phyloP scores from a whole-genome alignment of 2,329 filamentous ascomycete genomes.

The Fusarium abutilonis region DNA sequence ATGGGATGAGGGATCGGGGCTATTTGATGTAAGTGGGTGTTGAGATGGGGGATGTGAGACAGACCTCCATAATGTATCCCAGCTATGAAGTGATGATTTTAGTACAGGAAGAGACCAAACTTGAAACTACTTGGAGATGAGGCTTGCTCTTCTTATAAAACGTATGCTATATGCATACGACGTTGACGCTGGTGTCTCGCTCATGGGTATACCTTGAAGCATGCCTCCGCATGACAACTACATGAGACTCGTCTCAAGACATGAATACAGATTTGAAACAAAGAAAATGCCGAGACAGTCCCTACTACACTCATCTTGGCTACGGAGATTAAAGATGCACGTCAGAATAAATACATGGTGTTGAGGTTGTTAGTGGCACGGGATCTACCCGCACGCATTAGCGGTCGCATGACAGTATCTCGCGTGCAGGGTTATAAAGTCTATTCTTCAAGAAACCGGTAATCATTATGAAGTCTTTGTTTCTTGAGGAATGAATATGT shows the following conservation, averaged over 20 bases:
- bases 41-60: neutral
- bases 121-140: neutral
- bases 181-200: neutral
- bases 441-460: neutral
- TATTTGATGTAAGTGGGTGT: conserved; percentile 16
- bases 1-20: conserved; percentile 48
- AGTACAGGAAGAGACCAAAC: neutral
- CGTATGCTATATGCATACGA: neutral
- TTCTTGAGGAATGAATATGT: neutral
- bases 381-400: conserved; percentile 14
- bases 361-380: conserved; percentile 26
- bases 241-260: conserved; percentile 17
- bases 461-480: neutral
- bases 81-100: neutral
- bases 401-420: conserved; percentile 23
- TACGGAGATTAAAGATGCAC: accelerated
- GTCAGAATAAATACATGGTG: neutral
- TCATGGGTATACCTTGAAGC: neutral
- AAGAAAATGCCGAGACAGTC: neutral
- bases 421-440: conserved; percentile 3
- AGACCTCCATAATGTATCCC: conserved; percentile 20
- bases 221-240: conserved; percentile 14
- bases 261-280: neutral
- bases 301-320: neutral
- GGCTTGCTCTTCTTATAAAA: neutral